A percentile compares a stretch with the other conserved stretches of the same genome.
Evolutionary conservation across 768 basidiomycete species (phyloP).

Genomic region (Pleurotus tuber-regium): DNA sequence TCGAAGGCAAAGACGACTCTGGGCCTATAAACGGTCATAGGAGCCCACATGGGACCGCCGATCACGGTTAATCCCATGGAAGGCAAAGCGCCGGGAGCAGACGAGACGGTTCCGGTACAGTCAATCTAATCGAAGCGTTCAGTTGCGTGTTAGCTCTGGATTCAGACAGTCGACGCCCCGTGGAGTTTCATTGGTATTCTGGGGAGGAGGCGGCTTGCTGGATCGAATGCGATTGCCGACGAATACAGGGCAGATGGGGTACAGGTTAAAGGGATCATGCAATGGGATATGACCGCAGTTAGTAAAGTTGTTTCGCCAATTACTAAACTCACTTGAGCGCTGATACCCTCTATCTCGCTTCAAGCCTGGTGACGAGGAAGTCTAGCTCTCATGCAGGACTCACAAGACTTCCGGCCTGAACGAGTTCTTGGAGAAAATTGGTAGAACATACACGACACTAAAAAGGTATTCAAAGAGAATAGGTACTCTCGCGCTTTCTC

Average conservation of each 20-base stretch:
- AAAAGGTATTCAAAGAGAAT: conserved; percentile 36
- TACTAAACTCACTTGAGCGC: background rate
- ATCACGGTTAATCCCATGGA: conserved; percentile 33
- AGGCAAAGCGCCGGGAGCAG: conserved; percentile 46
- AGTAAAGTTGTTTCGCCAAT: conserved; percentile 21
- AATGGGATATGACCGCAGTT: conserved; percentile 41
- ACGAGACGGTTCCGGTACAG: conserved; percentile 48
- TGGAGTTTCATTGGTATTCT: conserved; percentile 49
- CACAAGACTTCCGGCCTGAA: conserved; percentile 38
- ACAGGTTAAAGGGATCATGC: conserved; percentile 48
- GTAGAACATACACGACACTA: conserved; percentile 32
- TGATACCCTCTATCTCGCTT: conserved; percentile 27
- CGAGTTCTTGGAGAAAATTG: conserved; percentile 40
- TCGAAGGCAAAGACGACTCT: conserved; percentile 26
- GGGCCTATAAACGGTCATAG: conserved; percentile 34
- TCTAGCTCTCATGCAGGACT: conserved; percentile 38
- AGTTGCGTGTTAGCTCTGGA: conserved; percentile 33
- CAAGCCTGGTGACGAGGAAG: conserved; percentile 40
- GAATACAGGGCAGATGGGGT: conserved; percentile 42
- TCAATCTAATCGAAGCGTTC: conserved; percentile 43
- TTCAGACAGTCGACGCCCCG: conserved; percentile 36
- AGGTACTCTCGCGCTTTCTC: too few species aligned
- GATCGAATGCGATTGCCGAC: conserved; percentile 52
- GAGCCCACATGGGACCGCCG: conserved; percentile 41
- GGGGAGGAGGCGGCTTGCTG: conserved; percentile 46